Percentiles rank a stretch among this genome's conserved stretches.
Evolutionary conservation across 2,329 filamentous ascomycete species (phyloP).

Genomic region (Ceratocystis diversiconidia): DNA sequence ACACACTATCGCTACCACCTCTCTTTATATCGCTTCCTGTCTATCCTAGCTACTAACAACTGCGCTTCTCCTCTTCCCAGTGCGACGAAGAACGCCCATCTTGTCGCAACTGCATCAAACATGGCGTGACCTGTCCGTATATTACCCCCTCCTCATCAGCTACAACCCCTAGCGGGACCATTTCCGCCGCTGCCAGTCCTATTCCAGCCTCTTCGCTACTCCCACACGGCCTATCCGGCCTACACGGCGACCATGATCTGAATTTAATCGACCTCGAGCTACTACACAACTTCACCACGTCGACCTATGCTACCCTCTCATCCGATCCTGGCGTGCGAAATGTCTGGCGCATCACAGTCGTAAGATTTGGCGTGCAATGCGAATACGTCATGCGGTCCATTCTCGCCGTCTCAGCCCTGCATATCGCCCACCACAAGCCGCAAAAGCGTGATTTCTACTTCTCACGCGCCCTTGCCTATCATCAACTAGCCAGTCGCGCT

Average conservation of each 20-base stretch:
- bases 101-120: conserved; percentile 23
- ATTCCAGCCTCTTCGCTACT: neutral
- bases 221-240: conserved; percentile 3
- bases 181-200: conserved; percentile 1
- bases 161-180: conserved; percentile 9
- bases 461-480: conserved; percentile 21
- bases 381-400: conserved; percentile 36
- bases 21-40: neutral
- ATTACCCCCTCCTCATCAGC: conserved; percentile 15
- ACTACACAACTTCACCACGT: conserved; percentile 38
- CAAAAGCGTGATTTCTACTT: conserved; percentile 17
- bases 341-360: conserved; percentile 34
- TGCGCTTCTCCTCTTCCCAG: conserved; percentile 14
- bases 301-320: conserved; percentile 35
- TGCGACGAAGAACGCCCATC: conserved; percentile 23
- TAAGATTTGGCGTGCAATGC: conserved; percentile 32
- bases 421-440: conserved; percentile 27
- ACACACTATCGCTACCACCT: neutral
- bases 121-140: conserved; percentile 21
- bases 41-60: neutral
- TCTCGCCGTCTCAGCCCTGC: conserved; percentile 35
- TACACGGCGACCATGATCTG: conserved; percentile 20
- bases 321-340: conserved; percentile 26
- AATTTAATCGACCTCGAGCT: conserved; percentile 36
- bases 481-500: conserved; percentile 23